Percentiles rank a stretch among this genome's conserved stretches.
Evolutionary conservation across 2,329 filamentous ascomycete species (phyloP).

Genomic region (Verticillium albo-atrum): DNA sequence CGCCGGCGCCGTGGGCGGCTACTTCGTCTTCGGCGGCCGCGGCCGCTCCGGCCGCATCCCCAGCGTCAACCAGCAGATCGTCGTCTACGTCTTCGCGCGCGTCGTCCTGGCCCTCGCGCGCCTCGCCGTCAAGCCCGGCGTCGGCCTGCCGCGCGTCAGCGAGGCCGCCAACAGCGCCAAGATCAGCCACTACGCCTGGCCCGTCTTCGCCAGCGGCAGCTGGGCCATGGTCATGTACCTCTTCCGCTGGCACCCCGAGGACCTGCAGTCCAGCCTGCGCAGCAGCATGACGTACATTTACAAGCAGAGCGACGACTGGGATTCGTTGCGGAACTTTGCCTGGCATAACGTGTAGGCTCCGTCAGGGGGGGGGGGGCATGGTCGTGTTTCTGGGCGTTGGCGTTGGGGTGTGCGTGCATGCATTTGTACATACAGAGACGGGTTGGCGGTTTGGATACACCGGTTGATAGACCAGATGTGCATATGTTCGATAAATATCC

Average conservation of each 20-base stretch:
- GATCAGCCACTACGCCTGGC: constrained; percentile 76
- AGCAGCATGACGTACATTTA: constrained; percentile 99
- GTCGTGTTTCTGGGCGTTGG: neutral
- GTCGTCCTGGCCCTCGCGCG: constrained; percentile 82
- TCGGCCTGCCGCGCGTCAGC: constrained; percentile 46
- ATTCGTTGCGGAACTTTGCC: constrained; percentile 76
- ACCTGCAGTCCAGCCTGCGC: constrained; percentile 83
- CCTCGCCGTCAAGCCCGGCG: constrained; percentile 66
- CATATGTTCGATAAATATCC: neutral
- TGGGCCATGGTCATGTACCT: constrained; percentile 96
- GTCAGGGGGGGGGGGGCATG: neutral
- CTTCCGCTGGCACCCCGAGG: constrained; percentile 87
- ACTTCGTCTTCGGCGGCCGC: constrained; percentile 78
- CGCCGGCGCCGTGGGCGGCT: constrained; percentile 83
- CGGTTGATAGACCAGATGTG: neutral
- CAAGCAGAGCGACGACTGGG: constrained; percentile 83
- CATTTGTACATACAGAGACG: neutral
- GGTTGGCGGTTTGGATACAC: neutral
- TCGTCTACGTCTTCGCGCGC: constrained; percentile 94
- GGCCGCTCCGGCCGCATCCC: constrained; percentile 61
- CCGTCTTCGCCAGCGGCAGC: constrained; percentile 82
- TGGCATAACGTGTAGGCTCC: constrained; percentile 76
- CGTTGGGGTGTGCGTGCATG: neutral
- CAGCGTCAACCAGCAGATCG: constrained; percentile 91
- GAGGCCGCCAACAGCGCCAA: constrained; percentile 33